Evolutionary conservation across 225 moss, liverwort and hornwort species (phyloP), one percentile per base, ranked within the genome.

Genomic region (Neckera pumila): DNA sequence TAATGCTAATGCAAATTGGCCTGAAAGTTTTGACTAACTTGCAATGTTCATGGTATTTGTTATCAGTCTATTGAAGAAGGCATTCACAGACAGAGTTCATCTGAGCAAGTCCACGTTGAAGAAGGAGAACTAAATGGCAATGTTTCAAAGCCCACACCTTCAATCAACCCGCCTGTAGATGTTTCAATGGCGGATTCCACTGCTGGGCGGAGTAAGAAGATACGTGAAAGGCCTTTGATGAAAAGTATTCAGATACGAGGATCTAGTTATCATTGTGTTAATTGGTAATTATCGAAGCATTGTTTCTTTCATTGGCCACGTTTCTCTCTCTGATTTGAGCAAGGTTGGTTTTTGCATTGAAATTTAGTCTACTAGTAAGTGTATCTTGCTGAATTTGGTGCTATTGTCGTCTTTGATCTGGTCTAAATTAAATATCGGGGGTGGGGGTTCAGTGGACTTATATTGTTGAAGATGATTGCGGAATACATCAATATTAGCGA

Each of bases 401-500:
- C 58, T 64, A 47, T 61, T 83, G 73, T 83, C 79, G 54, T 66
- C 54, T 53, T 85, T 92, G 61, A 89, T 89, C 79, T 87, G 71
- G 22, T 78, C 70, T 47, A 64, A 63, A 64, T 34, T 86, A n/a
- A 62, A 75, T 86, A 74, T 89, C 53, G 85, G 84, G 89, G 75
- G 45, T 80, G 80, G 88, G 88, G 82, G 53, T 89, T 73, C 93
- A 99, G 99, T 95, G 99, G 99, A 53, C 95, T 99, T 92, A 99
- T 99, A 85, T 92, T 99, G 88, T 93, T 97, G 82, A 99, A 99
- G 91, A 97, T 97, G 96, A 91, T 97, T 70, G 93, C 97, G 80
- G 99, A 99, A 90, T 99, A 99, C 86, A 90, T 96, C 90, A 96
- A 94, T 89, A 96, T 99, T 86, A 99, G 96, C 91, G 96, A 96